Evolutionary conservation across 202 grass and related monocot genomes (phyloP), one percentile per base, ranked within the genome.

Genomic region (Zizania palustris): DNA sequence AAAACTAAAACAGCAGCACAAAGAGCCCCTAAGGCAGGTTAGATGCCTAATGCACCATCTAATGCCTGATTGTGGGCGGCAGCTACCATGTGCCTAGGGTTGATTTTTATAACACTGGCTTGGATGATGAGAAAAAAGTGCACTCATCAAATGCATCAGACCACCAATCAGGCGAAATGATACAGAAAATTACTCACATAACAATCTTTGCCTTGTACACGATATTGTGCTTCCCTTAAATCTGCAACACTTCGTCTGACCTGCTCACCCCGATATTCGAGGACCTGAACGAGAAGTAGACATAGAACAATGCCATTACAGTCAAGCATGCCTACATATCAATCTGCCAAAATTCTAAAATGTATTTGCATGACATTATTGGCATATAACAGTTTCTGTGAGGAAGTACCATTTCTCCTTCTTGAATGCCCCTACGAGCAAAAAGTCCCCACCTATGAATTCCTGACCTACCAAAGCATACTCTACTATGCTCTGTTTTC

Each of bases 381-480:
- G 45, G 45, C 19, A 71, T 57, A 71, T 19, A 45, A 19, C 35
- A 69, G 28, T 64, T 43, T 62, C 65, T 5, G 9, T 18, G 45
- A 69, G 74, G 49, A 22, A 53, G 15, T 90, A 98, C 91, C 95
- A 98, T 98, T 85, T 95, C 95, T 94, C 91, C 95, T 98, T 94
- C 95, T 90, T 92, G 95, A 84, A 98, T 98, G 59, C 85, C 80
- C 37, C 83, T 85, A 78, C 85, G 85, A 76, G 95, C 89, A 90
- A 98, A 98, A 63, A 98, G 85, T 59, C 95, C 95, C 91, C 95
- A 98, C 64, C 95, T 93, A 87, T 98, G 95, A 88, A 98, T 98
- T 82, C 95, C 91, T 58, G 95, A 98, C 84, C 91, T 92, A 57
- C 95, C 95, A 92, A 94, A 98, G 71, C 89, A 94, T 88, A 98